Evolutionary conservation across 495 filamentous ascomycete genomes (phyloP).

Genomic region (Paragyromitra xinjiangensis): DNA sequence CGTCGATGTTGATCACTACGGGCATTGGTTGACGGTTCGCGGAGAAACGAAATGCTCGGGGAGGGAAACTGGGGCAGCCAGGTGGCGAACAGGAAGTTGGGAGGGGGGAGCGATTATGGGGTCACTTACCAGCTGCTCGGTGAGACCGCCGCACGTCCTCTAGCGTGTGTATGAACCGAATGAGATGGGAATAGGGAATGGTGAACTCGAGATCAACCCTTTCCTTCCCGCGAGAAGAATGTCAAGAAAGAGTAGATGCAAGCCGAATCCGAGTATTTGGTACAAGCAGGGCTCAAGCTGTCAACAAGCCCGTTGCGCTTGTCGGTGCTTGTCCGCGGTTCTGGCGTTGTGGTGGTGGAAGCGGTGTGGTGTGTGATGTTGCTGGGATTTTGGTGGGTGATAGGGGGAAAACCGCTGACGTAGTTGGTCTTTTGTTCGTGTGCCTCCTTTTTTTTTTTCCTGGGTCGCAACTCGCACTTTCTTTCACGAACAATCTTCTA

Average conservation of each 20-base stretch:
- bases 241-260: conserved; percentile 41
- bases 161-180: conserved; percentile 29
- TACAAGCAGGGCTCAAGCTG: conserved; percentile 48
- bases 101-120: conserved; percentile 19
- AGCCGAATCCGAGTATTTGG: conserved; percentile 49
- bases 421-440: conserved; percentile 52
- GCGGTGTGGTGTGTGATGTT: conserved; percentile 48
- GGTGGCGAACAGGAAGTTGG: conserved; percentile 43
- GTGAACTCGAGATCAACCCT: conserved; percentile 47
- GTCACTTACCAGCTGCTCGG: conserved; percentile 51
- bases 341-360: conserved; percentile 45
- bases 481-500: conserved; percentile 24
- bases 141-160: conserved; percentile 36
- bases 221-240: conserved; percentile 42
- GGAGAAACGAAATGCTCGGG: conserved; percentile 49
- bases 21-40: conserved; percentile 55
- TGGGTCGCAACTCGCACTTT: conserved; percentile 22
- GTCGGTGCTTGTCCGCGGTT: conserved; percentile 44
- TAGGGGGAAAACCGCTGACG: conserved; percentile 54
- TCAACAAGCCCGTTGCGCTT: conserved; percentile 48
- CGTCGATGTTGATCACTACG: conserved; percentile 49
- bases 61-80: conserved; percentile 34
- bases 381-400: conserved; percentile 51
- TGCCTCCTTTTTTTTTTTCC: conserved; percentile 53
- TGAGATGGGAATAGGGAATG: conserved; percentile 30